Conservation (phyloP, 257 asterid species). For the Buddleja alternifolia region DNA sequence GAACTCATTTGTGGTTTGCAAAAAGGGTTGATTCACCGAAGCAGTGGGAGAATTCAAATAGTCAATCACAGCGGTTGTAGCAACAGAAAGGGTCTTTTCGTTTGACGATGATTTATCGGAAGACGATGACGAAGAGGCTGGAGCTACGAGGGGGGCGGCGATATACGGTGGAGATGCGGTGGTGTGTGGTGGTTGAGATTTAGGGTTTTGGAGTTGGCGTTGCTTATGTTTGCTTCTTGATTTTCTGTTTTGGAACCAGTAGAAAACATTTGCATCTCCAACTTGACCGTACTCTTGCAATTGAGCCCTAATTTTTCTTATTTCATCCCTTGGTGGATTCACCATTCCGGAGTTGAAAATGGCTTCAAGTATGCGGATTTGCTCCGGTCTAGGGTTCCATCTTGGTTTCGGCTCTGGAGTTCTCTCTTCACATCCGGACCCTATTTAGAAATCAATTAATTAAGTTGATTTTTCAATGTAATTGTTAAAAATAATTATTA, state of each 20-base stretch:
- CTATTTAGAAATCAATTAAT: not conserved
- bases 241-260: slow-evolving; percentile 93
- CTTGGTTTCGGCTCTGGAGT: slow-evolving; percentile 84
- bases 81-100: slow-evolving; percentile 43
- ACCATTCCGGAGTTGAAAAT: slow-evolving; percentile 89
- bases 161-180: slow-evolving; percentile 6
- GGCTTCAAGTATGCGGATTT: slow-evolving; percentile 73
- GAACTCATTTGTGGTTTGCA: slow-evolving; percentile 40
- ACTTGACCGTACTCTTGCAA: slow-evolving; percentile 85
- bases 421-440: slow-evolving; percentile 55
- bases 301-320: slow-evolving; percentile 75
- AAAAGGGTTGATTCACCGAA: slow-evolving; percentile 58
- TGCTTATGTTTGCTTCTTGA: slow-evolving; percentile 83
- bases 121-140: slow-evolving; percentile 49
- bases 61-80: slow-evolving; percentile 42
- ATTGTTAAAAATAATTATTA: too few species aligned
- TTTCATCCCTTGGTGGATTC: slow-evolving; percentile 89
- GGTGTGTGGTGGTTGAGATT: slow-evolving; percentile 21
- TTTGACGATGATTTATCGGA: slow-evolving; percentile 57
- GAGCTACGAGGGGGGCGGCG: not conserved
- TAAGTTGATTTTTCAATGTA: too few species aligned
- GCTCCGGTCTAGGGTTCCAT: slow-evolving; percentile 94
- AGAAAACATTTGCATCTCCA: slow-evolving; percentile 94
- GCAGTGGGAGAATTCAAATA: slow-evolving; percentile 54
- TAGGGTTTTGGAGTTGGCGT: slow-evolving; percentile 49